Evolutionary conservation across 208 protist species (phyloP), one percentile per base, ranked within the genome.

Genomic region (Naegleria gruberi): DNA sequence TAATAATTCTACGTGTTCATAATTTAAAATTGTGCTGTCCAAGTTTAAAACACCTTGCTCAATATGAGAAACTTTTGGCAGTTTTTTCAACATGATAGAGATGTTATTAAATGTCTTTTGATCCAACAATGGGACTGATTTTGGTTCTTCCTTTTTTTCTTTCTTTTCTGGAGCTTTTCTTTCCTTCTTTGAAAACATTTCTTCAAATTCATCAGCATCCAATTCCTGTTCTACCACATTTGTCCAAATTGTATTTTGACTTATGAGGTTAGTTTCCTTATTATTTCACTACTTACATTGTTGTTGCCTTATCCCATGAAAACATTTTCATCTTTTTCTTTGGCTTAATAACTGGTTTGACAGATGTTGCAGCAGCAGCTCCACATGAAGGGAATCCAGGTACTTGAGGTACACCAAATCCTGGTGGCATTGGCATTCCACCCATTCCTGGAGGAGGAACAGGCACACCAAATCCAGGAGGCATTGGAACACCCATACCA

Each of bases 111-210:
- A 87, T 40, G n/a, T 34, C 30, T 87, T 87, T 23, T 3, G 15
- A 55, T 87, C 83, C 23, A 87, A 41, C 2, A 87, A 19, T 23
- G 30, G 6, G 0, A 30, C 4, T 55, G 51, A 4, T 55, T 46
- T 40, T 55, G 43, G 43, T n/a, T 42, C n/a, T 26, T 45, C 77
- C 43, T 83, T 83, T n/a, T 47, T n/a, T 55, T 87, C 83, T 42
- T 30, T 23, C 19, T 43, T 45, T 34, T 55, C 42, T 4, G 51
- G 8, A 37, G 44, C 19, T 55, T 46, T 46, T 23, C 23, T 30
- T 55, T 87, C 83, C 44, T 55, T 87, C 43, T 87, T 87, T 17
- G 17, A 46, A 55, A 87, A 87, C 41, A 87, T 30, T 26, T 12
- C 17, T 55, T 87, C 83, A 55, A 87, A 87, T 37, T 87, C 83